Base-by-base conservation (phyloP, 1,284 basidiomycete species). In the Cryptococcus sp. region DNA sequence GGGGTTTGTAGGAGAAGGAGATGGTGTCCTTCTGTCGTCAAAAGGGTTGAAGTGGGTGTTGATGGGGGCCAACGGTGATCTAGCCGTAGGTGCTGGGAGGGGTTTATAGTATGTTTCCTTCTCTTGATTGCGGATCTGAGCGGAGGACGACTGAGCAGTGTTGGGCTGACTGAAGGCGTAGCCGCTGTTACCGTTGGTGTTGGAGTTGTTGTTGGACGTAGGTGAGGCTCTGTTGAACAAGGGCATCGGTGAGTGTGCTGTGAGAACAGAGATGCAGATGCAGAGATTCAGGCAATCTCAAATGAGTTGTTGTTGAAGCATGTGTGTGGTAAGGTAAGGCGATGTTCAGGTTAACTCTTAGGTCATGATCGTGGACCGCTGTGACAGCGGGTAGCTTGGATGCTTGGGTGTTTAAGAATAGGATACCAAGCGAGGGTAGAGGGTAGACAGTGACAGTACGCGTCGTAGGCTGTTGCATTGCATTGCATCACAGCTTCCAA, bases 151-250 rank as follows among this genome's bases (percentile, higher is more conserved):
- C 37, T 51, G 50, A 23, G 50, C 50, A 19, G 38, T 51, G 23
- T 51, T 23, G n/a, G 50, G 50, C n/a, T 34, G 26, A 10, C n/a
- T n/a, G 23, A 51, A 51, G 4, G 50, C 34, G 50, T 51, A 51
- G n/a, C 22, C 22, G 16, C 7, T 20, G 20, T 44, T 44, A 40
- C 7, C n/a, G 45, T 6, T 19, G 45, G 22, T 46, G 11, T 46
- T 46, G 45, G 8, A 23, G 22, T 46, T 46, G 45, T 46, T 46
- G 22, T 46, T 46, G 22, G 45, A 45, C 43, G 23, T 45, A 22
- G 23, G 45, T 20, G 45, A 46, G 5, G 45, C 15, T 15, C 50
- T 17, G 38, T 38, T 40, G 34, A 23, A 17, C n/a, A 40, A 40
- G 19, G 37, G 39, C 26, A 34, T 34, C 29, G 29, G 29, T 34